Base-by-base conservation (phyloP, 164 flowering plant genomes). In the Umbellularia californica region DNA sequence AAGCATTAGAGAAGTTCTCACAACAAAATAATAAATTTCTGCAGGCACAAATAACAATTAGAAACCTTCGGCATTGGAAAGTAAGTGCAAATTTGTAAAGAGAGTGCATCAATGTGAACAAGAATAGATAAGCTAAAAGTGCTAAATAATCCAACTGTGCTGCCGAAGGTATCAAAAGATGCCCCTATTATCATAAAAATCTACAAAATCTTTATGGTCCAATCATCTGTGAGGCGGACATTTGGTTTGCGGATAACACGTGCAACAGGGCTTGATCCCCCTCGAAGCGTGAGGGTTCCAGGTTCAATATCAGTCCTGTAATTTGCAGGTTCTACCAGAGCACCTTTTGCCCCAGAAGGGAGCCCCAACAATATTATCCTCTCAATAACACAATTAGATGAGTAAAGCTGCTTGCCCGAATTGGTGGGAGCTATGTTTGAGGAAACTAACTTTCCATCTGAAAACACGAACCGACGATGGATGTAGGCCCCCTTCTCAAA, bases 361-460 rank as follows among this genome's bases (percentile, higher is more conserved):
- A 83, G 79, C 62, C 99, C 99, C 20, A 94, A 85, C 47, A 96
- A 68, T 50, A 96, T 85, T 47, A 96, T 86, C 85, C 98, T 90
- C 80, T 96, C 99, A 28, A 96, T 75, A 3, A 87, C 78, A 77
- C 86, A 87, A 1, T 85, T 83, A 6, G 90, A 76, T 30, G 88
- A 75, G 79, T 85, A 91, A 28, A 14, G 72, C 41, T 76, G 70
- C 58, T 77, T 79, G 27, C 85, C 83, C 12, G 75, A 24, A 28
- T 73, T 20, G 47, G 83, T 5, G 1, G 88, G 76, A 19, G 81
- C 87, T 5, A 84, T 3, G 71, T 83, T 88, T 58, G 81, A 25
- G 50, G 98, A 94, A 71, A 83, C 77, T 50, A 96, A 94, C 74
- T 80, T 85, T 20, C 97, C 97, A 41, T 88, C 79, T 22, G 93